Percentiles rank a stretch among this genome's conserved stretches.
Conservation (phyloP, 169 alveolate genomes). For the Plasmodium coatneyi region DNA sequence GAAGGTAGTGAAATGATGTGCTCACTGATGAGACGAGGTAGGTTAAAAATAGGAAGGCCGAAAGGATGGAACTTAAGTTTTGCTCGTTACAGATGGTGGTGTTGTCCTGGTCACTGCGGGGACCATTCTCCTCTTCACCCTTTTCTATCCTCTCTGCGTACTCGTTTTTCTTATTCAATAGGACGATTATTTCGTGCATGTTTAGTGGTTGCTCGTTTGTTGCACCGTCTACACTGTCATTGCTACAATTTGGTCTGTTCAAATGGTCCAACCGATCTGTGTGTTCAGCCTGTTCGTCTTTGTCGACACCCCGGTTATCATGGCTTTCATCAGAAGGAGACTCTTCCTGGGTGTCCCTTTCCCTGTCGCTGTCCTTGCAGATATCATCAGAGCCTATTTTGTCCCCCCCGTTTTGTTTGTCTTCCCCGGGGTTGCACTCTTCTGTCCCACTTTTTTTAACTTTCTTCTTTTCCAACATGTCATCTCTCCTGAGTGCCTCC, state of each 20-base stretch:
- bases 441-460: neutral
- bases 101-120: neutral
- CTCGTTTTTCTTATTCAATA: constrained; percentile 2
- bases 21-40: constrained; percentile 34
- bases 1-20: constrained; percentile 4
- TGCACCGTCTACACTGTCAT: neutral
- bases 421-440: neutral
- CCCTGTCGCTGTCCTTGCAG: neutral
- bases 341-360: neutral
- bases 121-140: neutral
- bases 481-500: constrained; percentile 19
- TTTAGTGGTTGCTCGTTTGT: neutral
- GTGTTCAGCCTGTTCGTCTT: neutral
- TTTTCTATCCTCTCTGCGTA: constrained; percentile 24
- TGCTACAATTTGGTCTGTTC: neutral
- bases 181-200: constrained; percentile 9
- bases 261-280: neutral
- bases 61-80: neutral
- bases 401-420: neutral
- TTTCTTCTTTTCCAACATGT: neutral
- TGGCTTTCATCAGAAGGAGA: neutral
- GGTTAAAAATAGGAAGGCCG: neutral
- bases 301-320: neutral
- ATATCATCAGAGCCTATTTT: neutral
- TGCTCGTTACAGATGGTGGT: neutral